phyloP scores from a whole-genome alignment of 2,329 filamentous ascomycete species.

The Colletotrichum sp. region DNA sequence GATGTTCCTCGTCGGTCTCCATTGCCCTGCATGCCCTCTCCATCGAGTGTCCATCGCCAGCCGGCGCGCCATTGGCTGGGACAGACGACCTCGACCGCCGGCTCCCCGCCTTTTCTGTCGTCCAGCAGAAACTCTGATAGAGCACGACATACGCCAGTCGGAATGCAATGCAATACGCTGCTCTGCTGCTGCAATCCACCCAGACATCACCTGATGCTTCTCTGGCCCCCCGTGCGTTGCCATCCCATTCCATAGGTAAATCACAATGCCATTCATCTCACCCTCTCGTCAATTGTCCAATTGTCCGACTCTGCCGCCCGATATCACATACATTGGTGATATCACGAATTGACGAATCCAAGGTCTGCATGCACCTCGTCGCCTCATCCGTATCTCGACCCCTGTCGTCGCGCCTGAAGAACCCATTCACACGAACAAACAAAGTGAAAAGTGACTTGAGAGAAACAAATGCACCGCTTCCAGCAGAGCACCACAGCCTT shows the following conservation, averaged over 20 bases:
- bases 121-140: background rate
- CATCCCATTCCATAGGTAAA: background rate
- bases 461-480: slow-evolving; percentile 16
- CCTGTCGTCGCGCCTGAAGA: background rate
- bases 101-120: background rate
- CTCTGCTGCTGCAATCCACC: background rate
- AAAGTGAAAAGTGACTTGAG: background rate
- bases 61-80: background rate
- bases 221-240: background rate
- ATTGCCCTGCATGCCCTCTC: background rate
- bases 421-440: background rate
- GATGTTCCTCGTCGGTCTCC: background rate
- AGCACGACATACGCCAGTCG: background rate
- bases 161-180: background rate
- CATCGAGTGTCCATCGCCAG: background rate
- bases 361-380: background rate
- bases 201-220: background rate
- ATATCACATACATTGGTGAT: background rate
- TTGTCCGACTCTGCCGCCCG: background rate
- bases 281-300: background rate
- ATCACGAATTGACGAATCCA: background rate
- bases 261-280: background rate
- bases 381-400: background rate
- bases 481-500: slow-evolving; percentile 15
- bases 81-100: background rate